Base-by-base conservation (phyloP, 495 filamentous ascomycete genomes). In the Stereocaulon alpinum region DNA sequence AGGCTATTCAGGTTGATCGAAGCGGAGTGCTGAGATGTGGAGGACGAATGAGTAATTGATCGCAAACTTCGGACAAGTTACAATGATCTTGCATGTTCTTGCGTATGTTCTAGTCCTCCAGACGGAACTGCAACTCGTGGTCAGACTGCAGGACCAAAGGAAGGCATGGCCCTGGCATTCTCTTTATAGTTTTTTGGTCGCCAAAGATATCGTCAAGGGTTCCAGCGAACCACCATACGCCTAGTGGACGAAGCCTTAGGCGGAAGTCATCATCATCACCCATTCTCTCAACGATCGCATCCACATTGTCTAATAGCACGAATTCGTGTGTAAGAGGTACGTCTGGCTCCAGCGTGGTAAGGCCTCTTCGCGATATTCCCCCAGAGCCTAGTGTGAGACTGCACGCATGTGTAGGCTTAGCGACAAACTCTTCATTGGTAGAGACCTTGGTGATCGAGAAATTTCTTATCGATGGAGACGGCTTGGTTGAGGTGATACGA, bases 161-260 rank as follows among this genome's bases (percentile, higher is more conserved):
- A n/a, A 24, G 51, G 32, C 40, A 22, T 17, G 52, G 34, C 11
- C 51, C 34, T 7, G 37, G 40, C 52, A 55, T 2, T n/a, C 0
- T 30, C 52, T 29, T 42, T 43, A 27, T 29, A 40, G 34, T 18
- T 4, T 14, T 1, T 27, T 42, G 20, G 12, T 24, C 18, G 2
- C 6, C 34, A 0, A 55, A 40, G 0, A 55, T 29, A 12, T 55
- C 34, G 9, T 55, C 51, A 6, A 34, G 17, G 0, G 30, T 53
- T 12, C 50, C 50, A 32, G 17, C 17, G 50, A 20, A 37, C 50
- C 50, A 53, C 50, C 50, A 53, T 53, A 53, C 32, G 17, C 20
- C 50, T 12, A 32, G n/a, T 20, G 50, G 29, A 32, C 50, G 50
- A 34, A 40, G 50, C 50, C 22, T 53, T 12, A 53, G 50, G 15